phyloP scores from a whole-genome alignment of 208 protist species.

The Angomonas deanei region DNA sequence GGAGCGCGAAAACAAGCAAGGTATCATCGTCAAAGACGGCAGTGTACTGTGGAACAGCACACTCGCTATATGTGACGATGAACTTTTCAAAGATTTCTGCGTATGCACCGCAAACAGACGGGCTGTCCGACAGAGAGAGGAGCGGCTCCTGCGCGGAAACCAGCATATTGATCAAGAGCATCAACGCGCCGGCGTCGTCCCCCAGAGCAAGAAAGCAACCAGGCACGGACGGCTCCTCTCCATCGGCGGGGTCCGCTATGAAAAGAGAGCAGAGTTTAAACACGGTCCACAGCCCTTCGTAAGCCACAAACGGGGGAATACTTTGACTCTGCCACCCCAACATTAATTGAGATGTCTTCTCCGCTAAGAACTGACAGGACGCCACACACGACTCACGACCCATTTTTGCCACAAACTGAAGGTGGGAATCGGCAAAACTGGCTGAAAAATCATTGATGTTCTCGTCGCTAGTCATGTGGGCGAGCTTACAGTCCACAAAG shows the following conservation, averaged over 20 bases:
- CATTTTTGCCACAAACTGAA: constrained; percentile 60
- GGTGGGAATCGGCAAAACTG: constrained; percentile 57
- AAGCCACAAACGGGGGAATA: constrained; percentile 3
- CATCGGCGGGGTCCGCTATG: constrained; percentile 56
- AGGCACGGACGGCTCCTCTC: constrained; percentile 70
- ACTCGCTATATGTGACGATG: constrained; percentile 50
- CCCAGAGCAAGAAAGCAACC: constrained; percentile 38
- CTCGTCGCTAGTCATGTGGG: constrained; percentile 25
- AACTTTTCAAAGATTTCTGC: constrained; percentile 46
- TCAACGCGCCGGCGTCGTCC: constrained; percentile 15
- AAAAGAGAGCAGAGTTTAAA: constrained; percentile 54
- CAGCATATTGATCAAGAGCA: constrained; percentile 22
- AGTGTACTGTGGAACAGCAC: neutral
- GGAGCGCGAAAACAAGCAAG: constrained; percentile 24
- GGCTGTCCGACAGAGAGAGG: constrained; percentile 19
- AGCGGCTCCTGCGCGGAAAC: constrained; percentile 19
- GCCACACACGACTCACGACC: constrained; percentile 27
- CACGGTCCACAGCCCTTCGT: constrained; percentile 58
- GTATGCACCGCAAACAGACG: constrained; percentile 52
- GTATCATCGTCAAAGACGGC: neutral
- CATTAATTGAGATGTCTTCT: neutral
- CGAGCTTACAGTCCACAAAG: constrained; percentile 21
- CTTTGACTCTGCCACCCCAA: neutral
- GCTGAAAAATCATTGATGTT: constrained; percentile 52
- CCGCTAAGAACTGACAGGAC: constrained; percentile 20